Evolutionary conservation across 2,329 filamentous ascomycete species (phyloP), one percentile per base, ranked within the genome.

Genomic region (Alternaria triticimaculans): DNA sequence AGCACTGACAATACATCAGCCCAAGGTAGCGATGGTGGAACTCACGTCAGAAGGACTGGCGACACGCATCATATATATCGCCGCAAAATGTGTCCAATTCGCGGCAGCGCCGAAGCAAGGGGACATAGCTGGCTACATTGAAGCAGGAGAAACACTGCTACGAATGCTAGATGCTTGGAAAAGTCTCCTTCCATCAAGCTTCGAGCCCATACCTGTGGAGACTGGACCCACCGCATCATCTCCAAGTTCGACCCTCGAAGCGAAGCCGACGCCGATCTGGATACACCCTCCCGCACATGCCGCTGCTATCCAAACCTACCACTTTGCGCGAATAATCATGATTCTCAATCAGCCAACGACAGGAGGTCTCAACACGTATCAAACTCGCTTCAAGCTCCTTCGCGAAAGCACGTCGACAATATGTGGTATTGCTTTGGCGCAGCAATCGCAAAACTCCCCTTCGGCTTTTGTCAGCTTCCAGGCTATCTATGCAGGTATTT

Each of bases 11-110:
- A 87, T 88, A 57, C 89, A 87, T 84, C 82, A 81, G 51, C 87
- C 87, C 0, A 84, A 80, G 7, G 85, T 83, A 58, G 76, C 80
- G 0, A 84, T 85, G 55, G 70, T 78, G 1, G 80, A 82, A 4
- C 80, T 89, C 46, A 81, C 81, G 10, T 80, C 82, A 0, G 82
- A 87, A 57, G 87, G 88, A 45, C 77, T 89, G 25, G 86, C 87
- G 0, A 82, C 82, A 5, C 80, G 84, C 2, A 82, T 86, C 0
- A 80, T 87, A 0, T 89, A 86, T 66, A 81, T 89, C 1, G 80
- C 89, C 5, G 84, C 86, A 0, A 85, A 87, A 69, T 84, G 84
- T 2, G 84, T 89, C 5, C 87, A 88, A 62, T 89, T 87, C 69
- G 85, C 84, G 43, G 86, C 86, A 1, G 80, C 83, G 15, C 83